Evolutionary conservation across 2,329 filamentous ascomycete species (phyloP).

Genomic region (Trichoderma gracile): DNA sequence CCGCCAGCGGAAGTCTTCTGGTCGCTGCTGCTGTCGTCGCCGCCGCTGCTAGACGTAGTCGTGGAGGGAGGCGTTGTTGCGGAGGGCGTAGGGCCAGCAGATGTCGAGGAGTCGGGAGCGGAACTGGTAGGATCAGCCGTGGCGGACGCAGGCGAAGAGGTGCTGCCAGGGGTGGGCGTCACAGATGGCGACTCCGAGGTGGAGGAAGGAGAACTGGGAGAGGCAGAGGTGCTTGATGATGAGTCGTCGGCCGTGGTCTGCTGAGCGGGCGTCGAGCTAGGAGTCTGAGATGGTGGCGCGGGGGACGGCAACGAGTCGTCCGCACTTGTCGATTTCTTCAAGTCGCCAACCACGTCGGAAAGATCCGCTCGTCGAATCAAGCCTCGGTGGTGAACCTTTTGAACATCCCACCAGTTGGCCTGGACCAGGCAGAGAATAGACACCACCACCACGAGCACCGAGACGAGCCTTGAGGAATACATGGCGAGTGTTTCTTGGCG

Average conservation of each 20-base stretch:
- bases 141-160: neutral
- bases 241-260: neutral
- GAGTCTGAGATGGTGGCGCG: neutral
- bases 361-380: conserved; percentile 8
- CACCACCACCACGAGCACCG: conserved; percentile 52
- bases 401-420: conserved; percentile 39
- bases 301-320: neutral
- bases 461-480: conserved; percentile 49
- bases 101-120: neutral
- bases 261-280: neutral
- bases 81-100: neutral
- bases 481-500: conserved; percentile 40
- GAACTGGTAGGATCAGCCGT: neutral
- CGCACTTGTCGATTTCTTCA: neutral
- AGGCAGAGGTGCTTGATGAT: neutral
- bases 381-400: conserved; percentile 27
- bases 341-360: neutral
- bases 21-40: neutral
- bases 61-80: neutral
- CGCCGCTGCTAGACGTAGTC: neutral
- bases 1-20: neutral
- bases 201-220: neutral
- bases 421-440: conserved; percentile 50
- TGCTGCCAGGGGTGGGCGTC: neutral
- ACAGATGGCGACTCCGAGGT: neutral